Base-by-base conservation (phyloP, 148 eudicot species). In the Polygonum maritimum region DNA sequence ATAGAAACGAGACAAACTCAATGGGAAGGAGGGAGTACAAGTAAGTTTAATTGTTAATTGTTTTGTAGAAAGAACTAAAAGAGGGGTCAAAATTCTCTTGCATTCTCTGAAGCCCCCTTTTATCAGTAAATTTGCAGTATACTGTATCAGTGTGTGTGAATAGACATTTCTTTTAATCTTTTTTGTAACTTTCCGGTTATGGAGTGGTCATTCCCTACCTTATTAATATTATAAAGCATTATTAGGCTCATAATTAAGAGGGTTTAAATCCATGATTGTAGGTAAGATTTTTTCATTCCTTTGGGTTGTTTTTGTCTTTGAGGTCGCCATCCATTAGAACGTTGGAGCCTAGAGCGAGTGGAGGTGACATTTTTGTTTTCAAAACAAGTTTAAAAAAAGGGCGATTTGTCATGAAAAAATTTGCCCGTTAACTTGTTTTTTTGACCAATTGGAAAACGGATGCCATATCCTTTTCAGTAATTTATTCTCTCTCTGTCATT, bases 371-470 rank as follows among this genome's bases (percentile, higher is more conserved):
- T 65, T 67, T 65, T 26, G 31, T 26, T 26, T 36, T 36, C n/a
- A 4, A 5, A n/a, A 14, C 71, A 36, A 35, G 19, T 4, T 12
- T 5, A 13, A 67, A 67, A 57, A 65, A 33, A 67, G 6, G 71
- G 36, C 71, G 45, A 26, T 67, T 57, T 7, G 71, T 67, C 21
- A 19, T 67, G 0, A 26, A 62, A 62, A 9, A 62, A 22, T 15
- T 67, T 67, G 71, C 71, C 71, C 71, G 71, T 67, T 67, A 16
- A 14, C 39, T 67, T 67, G n/a, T 67, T 35, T 67, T 60, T 67
- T 67, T 13, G 36, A 67, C 44, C 45, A 36, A 67, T 67, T 67
- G 71, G 41, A 67, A 67, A 67, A 67, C 16, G 9, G 71, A 67
- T 4, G 14, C 19, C 71, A 36, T n/a, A 36, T 67, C 71, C 44